Evolutionary conservation across 2,329 filamentous ascomycete genomes (phyloP), one percentile per base, ranked within the genome.

Genomic region (Moelleriella libera): DNA sequence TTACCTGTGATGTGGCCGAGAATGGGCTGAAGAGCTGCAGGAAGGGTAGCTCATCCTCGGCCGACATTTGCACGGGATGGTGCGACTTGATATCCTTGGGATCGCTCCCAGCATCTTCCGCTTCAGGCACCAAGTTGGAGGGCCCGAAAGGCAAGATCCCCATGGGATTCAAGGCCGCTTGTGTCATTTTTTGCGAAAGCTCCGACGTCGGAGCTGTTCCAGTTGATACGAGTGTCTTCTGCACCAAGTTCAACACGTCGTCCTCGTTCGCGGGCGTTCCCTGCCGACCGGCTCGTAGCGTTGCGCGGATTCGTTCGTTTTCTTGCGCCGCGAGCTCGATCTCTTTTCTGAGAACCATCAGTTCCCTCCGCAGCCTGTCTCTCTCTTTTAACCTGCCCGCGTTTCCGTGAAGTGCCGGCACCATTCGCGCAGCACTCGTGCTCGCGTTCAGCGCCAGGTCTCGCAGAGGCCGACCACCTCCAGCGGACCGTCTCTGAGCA

Each of bases 1-100:
- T 63, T 11, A 79, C 66, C 0, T 64, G 70, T 0, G 79, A 82
- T 0, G 70, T 70, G 49, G 85, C 80, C 0, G 68, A 68, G 11
- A 92, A 71, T 0, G 83, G 78, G 0, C 78, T 84, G 55, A 92
- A 88, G 7, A 83, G 70, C 43, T 83, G 76, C 0, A 89, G 69
- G 53, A 83, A 88, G 0, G 82, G 78, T 2, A 84, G 64, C 45
- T 83, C 77, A 50, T 88, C 77, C 0, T 72, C 68, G 2, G 83
- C 70, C 1, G 75, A 71, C 64, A 88, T 70, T 1, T 70, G 70
- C 2, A 79, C 57, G 0, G 83, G 86, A 46, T 77, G 74, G 56
- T 89, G 85, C 1, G 82, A 85, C 45, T 60, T 64, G 50, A 68
- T 60, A 6, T 73, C 66, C 0, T 74, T 60, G 2, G 66, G 56